These are phyloP conservation scores for Naganishia sp. DNA, from an alignment of 1,284 basidiomycete species.

Conservation along the genomic window DNA sequence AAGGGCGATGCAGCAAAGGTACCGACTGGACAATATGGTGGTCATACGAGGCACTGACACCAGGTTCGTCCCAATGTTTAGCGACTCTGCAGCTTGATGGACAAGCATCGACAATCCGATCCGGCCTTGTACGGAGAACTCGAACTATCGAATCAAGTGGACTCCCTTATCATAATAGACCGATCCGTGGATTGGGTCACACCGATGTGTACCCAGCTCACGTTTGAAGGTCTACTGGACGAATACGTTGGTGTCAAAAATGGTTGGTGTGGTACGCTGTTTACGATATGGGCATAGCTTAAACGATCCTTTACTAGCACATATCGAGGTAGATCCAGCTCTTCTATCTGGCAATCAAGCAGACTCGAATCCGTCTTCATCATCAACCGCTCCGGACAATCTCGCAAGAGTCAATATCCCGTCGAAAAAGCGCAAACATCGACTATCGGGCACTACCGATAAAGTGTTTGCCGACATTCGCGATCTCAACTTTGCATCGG, in stretches of 20 bases:
- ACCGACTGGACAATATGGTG: conserved; percentile 32
- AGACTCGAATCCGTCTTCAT: conserved; percentile 52
- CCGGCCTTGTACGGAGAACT: conserved; percentile 41
- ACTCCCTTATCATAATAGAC: conserved; percentile 86
- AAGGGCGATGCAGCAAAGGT: conserved; percentile 91
- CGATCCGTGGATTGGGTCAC: conserved; percentile 94
- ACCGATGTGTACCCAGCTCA: conserved; percentile 91
- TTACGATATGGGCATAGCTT: not conserved
- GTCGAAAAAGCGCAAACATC: conserved; percentile 78
- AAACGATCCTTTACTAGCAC: conserved; percentile 59
- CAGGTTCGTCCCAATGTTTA: conserved; percentile 44
- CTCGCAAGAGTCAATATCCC: conserved; percentile 55
- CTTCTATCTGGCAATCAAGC: conserved; percentile 58
- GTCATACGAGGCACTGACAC: not conserved
- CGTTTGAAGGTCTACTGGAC: conserved; percentile 96
- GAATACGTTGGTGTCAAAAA: conserved; percentile 88
- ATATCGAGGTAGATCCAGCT: conserved; percentile 87
- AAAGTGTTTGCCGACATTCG: conserved; percentile 80
- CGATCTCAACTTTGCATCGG: conserved; percentile 91
- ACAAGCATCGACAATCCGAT: conserved; percentile 62
- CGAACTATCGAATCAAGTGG: conserved; percentile 61
- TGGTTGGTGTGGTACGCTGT: conserved; percentile 59
- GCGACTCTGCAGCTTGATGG: conserved; percentile 70
- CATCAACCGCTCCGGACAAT: conserved; percentile 54
- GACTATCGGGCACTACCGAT: conserved; percentile 73